Percentiles rank a stretch among this genome's conserved stretches.
Conservation (phyloP, 352 stramenopile genomes). For the Thraustochytrium sp. region DNA sequence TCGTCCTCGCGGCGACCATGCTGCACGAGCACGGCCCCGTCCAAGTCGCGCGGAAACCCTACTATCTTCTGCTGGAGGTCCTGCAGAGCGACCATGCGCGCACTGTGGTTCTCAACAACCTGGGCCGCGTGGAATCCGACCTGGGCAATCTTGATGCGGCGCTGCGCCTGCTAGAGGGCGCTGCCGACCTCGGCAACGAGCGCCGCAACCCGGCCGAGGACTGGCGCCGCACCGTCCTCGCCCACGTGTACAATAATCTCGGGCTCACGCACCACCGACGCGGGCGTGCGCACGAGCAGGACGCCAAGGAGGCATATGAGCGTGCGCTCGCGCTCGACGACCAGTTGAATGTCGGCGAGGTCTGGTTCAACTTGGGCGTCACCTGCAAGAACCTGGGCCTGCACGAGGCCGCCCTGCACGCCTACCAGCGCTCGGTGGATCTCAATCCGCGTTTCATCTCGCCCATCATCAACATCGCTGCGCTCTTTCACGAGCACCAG, state of each 20-base stretch:
- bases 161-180: background rate
- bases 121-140: background rate
- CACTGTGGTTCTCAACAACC: background rate
- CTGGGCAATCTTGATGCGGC: background rate
- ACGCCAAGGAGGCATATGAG: background rate
- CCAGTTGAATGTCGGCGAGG: background rate
- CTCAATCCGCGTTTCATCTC: background rate
- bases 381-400: background rate
- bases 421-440: background rate
- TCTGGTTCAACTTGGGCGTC: background rate
- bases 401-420: background rate
- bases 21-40: background rate
- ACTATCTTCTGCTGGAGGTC: background rate
- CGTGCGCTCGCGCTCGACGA: background rate
- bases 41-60: background rate
- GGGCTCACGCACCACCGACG: background rate
- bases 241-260: background rate
- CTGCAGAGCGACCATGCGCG: background rate
- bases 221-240: background rate
- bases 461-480: background rate
- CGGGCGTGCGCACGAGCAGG: background rate
- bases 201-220: background rate
- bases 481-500: constrained; percentile 29
- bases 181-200: background rate
- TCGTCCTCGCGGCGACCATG: background rate